Base-by-base conservation (phyloP, 257 asterid genomes). In the Solanum habrochaites region DNA sequence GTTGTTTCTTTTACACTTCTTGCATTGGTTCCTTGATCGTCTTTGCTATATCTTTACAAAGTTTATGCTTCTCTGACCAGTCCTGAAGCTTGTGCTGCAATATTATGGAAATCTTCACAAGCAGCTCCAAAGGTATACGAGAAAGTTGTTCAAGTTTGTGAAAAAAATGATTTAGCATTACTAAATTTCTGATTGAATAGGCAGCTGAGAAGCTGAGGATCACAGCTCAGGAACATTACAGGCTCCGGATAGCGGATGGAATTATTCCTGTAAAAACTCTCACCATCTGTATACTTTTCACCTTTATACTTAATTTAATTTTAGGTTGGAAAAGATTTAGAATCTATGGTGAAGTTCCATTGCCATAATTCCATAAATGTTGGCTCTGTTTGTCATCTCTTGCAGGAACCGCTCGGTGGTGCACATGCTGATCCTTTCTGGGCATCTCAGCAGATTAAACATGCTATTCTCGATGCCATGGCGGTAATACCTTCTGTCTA, bases 51-150 rank as follows among this genome's bases (percentile, higher is more conserved):
- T 80, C 43, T 49, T 80, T 80, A 45, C 42, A 47, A 80, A 29
- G 43, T 47, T 20, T 27, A 83, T 42, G 39, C 11, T 31, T 81
- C 49, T 70, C 43, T 90, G 56, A 49, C 20, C 97, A 97, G 99
- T 87, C 99, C 98, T 58, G 99, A 95, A 90, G 98, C 99, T 73
- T 94, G 98, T 87, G 99, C 99, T 27, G 98, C 99, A 87, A 97
- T 97, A 88, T 90, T 97, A 92, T 97, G 94, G 94, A 97, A 97
- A 90, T 86, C 88, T 89, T 94, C 98, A 72, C 93, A 94, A 91
- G 98, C 97, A 88, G 83, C 98, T 74, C 96, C 98, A 25, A 91
- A 94, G 99, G 99, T 95, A 56, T 85, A 47, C 40, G 70, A 56
- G 85, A 75, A 35, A 27, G 42, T 47, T 35, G 25, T 47, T 80